Evolutionary conservation across 352 stramenopile species (phyloP).

Genomic region (Plasmopara halstedii): DNA sequence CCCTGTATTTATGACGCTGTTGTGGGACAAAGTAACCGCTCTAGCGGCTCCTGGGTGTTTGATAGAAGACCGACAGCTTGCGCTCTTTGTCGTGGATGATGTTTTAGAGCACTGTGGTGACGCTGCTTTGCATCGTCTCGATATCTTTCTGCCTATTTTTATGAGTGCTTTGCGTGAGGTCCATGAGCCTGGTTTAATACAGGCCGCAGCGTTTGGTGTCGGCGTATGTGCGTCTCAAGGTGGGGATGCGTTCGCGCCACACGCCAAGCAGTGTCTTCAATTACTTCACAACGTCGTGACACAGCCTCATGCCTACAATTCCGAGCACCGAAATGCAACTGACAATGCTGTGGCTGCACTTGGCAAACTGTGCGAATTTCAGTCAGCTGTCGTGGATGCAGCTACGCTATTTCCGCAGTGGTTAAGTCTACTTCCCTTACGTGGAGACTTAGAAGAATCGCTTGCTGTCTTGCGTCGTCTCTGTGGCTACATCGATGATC

Average conservation of each 20-base stretch:
- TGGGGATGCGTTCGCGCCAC: constrained; percentile 38
- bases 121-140: constrained; percentile 37
- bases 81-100: constrained; percentile 82
- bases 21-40: constrained; percentile 76
- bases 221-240: constrained; percentile 56
- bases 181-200: constrained; percentile 50
- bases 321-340: constrained; percentile 56
- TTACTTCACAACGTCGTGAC: constrained; percentile 55
- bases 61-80: constrained; percentile 71
- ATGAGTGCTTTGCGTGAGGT: constrained; percentile 50
- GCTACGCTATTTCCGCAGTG: constrained; percentile 59
- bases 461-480: constrained; percentile 55
- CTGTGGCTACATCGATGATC: constrained; percentile 48
- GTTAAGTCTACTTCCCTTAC: constrained; percentile 59
- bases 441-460: constrained; percentile 72
- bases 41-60: constrained; percentile 60
- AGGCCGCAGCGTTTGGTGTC: constrained; percentile 70
- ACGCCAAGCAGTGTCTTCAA: constrained; percentile 43
- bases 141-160: constrained; percentile 62
- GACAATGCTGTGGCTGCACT: constrained; percentile 77
- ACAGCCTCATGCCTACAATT: constrained; percentile 34
- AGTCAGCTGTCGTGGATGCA: constrained; percentile 37
- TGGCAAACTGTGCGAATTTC: constrained; percentile 64
- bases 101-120: constrained; percentile 70
- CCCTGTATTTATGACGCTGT: constrained; percentile 57